phyloP scores from a whole-genome alignment of 2,329 filamentous ascomycete genomes.

The Monosporascus sp. region DNA sequence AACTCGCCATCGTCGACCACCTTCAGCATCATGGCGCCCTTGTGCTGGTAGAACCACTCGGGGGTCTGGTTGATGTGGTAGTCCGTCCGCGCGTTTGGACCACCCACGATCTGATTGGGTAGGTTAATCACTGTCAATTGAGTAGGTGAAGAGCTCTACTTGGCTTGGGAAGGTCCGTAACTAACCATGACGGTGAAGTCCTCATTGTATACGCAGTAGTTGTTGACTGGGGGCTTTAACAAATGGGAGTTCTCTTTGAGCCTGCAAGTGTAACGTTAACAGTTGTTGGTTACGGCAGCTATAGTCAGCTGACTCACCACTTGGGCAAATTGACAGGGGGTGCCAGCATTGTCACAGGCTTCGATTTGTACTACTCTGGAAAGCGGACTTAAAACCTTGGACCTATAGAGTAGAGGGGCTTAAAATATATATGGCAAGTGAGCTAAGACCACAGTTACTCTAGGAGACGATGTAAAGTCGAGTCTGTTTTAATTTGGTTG shows the following conservation, averaged over 20 bases:
- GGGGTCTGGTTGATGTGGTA: conserved; percentile 97
- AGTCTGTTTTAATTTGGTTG: too few species aligned
- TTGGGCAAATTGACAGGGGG: conserved; percentile 53
- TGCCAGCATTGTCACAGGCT: conserved; percentile 38
- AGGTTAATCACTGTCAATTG: conserved; percentile 1
- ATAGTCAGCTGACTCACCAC: conserved; percentile 39
- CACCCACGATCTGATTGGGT: conserved; percentile 70
- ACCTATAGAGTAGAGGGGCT: neutral
- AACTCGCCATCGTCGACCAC: conserved; percentile 72
- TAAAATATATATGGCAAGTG: too few species aligned
- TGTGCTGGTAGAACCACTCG: conserved; percentile 98
- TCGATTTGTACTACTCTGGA: neutral
- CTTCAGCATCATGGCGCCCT: conserved; percentile 89
- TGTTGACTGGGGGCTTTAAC: conserved; percentile 90
- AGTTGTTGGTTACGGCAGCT: neutral
- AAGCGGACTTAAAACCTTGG: conserved; percentile 4
- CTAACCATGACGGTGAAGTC: conserved; percentile 75
- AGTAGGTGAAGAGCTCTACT: neutral
- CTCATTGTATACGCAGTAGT: conserved; percentile 92
- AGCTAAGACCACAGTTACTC: too few species aligned
- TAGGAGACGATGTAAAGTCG: too few species aligned
- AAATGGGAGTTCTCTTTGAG: conserved; percentile 88
- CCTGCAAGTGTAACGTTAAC: conserved; percentile 45
- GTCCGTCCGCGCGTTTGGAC: conserved; percentile 91
- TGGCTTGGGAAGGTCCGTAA: neutral